Evolutionary conservation across 129 eudicot genomes (phyloP).

Genomic region (Deinandra increscens): DNA sequence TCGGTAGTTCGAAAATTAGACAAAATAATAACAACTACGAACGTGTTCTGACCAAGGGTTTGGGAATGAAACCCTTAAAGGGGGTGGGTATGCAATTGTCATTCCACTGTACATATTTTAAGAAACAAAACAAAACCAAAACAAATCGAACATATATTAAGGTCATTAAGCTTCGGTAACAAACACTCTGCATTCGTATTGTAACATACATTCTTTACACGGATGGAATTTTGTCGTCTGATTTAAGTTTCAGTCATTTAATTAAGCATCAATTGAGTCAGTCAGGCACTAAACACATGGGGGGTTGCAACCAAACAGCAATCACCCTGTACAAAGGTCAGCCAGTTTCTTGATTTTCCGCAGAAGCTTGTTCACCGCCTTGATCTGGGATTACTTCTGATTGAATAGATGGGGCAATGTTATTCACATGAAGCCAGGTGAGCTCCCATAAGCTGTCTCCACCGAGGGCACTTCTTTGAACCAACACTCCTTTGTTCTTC

Average conservation of each 20-base stretch:
- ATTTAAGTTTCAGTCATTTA: not conserved
- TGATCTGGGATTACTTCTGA: constrained; percentile 59
- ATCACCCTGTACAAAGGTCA: constrained; percentile 6
- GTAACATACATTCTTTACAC: not conserved
- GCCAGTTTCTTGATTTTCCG: constrained; percentile 23
- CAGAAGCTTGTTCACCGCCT: constrained; percentile 36
- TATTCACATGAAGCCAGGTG: constrained; percentile 78
- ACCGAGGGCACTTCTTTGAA: constrained; percentile 68
- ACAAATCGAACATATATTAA: too few relatives aligned
- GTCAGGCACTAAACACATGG: constrained; percentile 1
- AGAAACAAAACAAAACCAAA: too few relatives aligned
- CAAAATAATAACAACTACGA: too few relatives aligned
- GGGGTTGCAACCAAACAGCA: not conserved
- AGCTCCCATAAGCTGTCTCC: constrained; percentile 83
- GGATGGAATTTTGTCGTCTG: not conserved
- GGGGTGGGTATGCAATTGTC: too few relatives aligned
- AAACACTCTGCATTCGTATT: too few relatives aligned
- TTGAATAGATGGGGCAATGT: constrained; percentile 59
- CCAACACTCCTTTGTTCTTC: constrained; percentile 65
- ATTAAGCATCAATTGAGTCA: not conserved
- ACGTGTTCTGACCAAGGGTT: too few relatives aligned
- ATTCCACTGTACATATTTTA: too few relatives aligned
- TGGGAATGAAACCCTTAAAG: too few relatives aligned
- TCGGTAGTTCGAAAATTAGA: too few relatives aligned
- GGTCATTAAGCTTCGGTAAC: too few relatives aligned